Evolutionary conservation across 805 yeast species (phyloP).

Genomic region (Monosporozyma servazzii): DNA sequence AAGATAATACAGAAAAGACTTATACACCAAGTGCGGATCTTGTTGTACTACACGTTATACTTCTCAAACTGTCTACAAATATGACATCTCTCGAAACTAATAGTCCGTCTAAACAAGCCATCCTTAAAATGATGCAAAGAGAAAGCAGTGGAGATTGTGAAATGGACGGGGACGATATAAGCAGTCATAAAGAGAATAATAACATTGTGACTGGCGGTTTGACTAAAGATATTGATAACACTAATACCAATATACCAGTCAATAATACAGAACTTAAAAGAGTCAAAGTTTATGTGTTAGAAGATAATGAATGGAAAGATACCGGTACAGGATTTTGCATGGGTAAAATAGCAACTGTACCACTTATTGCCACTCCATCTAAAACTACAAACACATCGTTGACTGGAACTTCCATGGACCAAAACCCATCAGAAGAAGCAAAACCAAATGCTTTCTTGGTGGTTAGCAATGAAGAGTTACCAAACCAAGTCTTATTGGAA

Average conservation of each 20-base stretch:
- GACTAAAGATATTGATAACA: background rate
- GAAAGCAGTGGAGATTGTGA: background rate
- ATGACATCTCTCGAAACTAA: background rate
- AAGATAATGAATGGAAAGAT: conserved; percentile 81
- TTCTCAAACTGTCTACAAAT: background rate
- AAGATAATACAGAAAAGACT: background rate
- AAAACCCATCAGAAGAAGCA: conserved; percentile 12
- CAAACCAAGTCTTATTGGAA: conserved; percentile 49
- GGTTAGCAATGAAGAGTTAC: conserved; percentile 63
- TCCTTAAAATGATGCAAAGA: background rate
- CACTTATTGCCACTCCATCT: background rate
- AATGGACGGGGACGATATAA: background rate
- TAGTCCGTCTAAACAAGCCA: background rate
- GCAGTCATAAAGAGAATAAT: background rate
- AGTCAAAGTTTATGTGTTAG: conserved; percentile 82
- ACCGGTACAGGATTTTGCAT: conserved; percentile 86
- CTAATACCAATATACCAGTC: background rate
- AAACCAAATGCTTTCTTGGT: conserved; percentile 44
- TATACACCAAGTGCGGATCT: background rate
- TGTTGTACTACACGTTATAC: background rate
- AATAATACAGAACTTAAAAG: conserved; percentile 46
- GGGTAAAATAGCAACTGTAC: conserved; percentile 33
- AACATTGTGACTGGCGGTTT: background rate
- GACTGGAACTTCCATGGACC: conserved; percentile 2
- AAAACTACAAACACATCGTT: conserved; percentile 11